Conservation (phyloP, 2,329 filamentous ascomycete species). For the Meredithiella fracta region DNA sequence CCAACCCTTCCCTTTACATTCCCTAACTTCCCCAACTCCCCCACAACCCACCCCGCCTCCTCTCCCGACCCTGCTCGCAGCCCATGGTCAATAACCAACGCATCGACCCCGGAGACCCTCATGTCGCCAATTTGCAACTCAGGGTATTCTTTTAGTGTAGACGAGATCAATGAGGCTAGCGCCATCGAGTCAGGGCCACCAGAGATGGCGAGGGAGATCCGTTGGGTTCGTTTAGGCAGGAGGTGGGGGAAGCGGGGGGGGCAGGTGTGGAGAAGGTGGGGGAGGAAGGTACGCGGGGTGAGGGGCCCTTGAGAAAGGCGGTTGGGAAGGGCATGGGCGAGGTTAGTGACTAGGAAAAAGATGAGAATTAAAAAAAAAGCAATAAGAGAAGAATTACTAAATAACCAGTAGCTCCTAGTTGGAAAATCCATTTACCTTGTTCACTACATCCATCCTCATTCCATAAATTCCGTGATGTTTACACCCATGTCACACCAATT, state of each 20-base stretch:
- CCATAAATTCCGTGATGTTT: too few relatives aligned
- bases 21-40: slow-evolving; percentile 23
- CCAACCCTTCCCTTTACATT: slow-evolving; percentile 19
- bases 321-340: too few relatives aligned
- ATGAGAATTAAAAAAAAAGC: too few relatives aligned
- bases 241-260: background rate
- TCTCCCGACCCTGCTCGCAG: slow-evolving; percentile 33
- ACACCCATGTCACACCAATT: too few relatives aligned
- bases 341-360: too few relatives aligned
- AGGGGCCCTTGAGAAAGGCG: too few relatives aligned
- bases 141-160: slow-evolving; percentile 23
- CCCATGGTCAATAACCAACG: slow-evolving; percentile 40
- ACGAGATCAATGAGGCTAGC: slow-evolving; percentile 55
- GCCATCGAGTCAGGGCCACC: slow-evolving; percentile 98
- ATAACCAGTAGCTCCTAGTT: too few relatives aligned
- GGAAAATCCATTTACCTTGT: too few relatives aligned
- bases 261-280: background rate
- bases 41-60: slow-evolving; percentile 35
- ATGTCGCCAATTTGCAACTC: slow-evolving; percentile 29
- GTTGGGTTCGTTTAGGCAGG: background rate
- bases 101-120: slow-evolving; percentile 26
- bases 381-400: too few relatives aligned
- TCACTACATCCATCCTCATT: too few relatives aligned
- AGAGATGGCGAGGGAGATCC: slow-evolving; percentile 52
- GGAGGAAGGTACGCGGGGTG: background rate